Base-by-base conservation (phyloP, 1,284 basidiomycete genomes). In the Boletus semigastroideus region DNA sequence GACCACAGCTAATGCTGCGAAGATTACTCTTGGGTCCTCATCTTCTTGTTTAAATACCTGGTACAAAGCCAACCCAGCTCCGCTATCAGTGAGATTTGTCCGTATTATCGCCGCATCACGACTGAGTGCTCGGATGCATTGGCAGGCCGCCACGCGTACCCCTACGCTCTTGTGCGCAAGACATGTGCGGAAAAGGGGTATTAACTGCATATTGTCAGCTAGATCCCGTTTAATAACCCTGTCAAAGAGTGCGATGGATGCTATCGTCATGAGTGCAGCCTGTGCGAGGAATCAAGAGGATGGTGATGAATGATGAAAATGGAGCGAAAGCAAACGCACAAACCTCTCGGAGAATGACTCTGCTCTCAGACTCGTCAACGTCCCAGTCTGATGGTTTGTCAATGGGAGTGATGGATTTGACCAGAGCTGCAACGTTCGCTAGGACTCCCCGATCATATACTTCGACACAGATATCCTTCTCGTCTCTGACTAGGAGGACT, bases 71-170 rank as follows among this genome's bases (percentile, higher is more conserved):
- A 84, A 72, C 0, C 89, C 92, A 8, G 94, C 73, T 1, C 89
- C 91, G 25, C 82, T 84, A 62, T 96, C 94, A 10, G 92, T 80
- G 10, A 96, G 78, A 51, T 82, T 92, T 33, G 92, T 95, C 22
- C 91, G 76, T 39, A 94, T 72, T 3, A 93, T 86, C 0, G 84
- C 80, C 0, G 93, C 84, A 1, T 85, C 84, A 19, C 94, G 80
- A 42, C 84, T 84, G 33, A 96, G 74, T 0, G 89, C 87, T n/a
- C 93, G 77, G 2, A 91, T 79, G 58, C 88, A 88, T 62, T 94
- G 92, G 64, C 90, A 92, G 0, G 90, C 88, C 0, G 90, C 88
- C 42, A 90, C 90, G 7, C 92, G 82, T 2, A 94, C 86, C 1
- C 89, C 89, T 17, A 85, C 75, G 51, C 86, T 80, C 1, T 77